Evolutionary conservation across 306 rosid genomes (phyloP).

Genomic region (Vigna unguiculata): DNA sequence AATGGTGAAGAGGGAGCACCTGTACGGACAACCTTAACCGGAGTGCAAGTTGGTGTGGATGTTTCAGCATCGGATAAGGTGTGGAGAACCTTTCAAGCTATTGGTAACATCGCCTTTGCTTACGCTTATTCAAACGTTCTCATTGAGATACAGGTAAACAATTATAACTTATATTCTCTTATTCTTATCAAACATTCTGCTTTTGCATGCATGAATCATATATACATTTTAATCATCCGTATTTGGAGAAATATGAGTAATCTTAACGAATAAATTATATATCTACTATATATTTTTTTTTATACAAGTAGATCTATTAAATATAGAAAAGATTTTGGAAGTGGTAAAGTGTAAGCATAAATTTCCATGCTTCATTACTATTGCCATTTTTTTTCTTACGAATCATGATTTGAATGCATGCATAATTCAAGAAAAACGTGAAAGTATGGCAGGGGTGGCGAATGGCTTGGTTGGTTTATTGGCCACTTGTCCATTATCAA

Average conservation of each 20-base stretch:
- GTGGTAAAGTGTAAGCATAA: neutral
- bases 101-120: slow-evolving; percentile 97
- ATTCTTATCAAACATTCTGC: neutral
- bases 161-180: neutral
- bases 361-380: neutral
- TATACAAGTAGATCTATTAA: neutral
- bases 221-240: neutral
- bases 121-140: slow-evolving; percentile 95
- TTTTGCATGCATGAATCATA: slow-evolving; percentile 2
- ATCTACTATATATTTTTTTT: no score
- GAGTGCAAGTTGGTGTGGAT: slow-evolving; percentile 86
- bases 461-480: neutral
- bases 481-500: neutral
- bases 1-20: slow-evolving; percentile 52
- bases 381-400: neutral
- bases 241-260: neutral
- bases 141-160: slow-evolving; percentile 83
- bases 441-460: neutral
- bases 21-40: slow-evolving; percentile 72
- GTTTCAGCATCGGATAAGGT: slow-evolving; percentile 77
- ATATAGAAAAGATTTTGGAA: neutral
- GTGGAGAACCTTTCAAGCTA: slow-evolving; percentile 87
- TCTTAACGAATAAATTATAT: neutral
- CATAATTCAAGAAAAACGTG: slow-evolving; percentile 20
- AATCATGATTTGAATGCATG: slow-evolving; percentile 43